Base-by-base conservation (phyloP, 495 filamentous ascomycete genomes). In the Choiromyces venosus region DNA sequence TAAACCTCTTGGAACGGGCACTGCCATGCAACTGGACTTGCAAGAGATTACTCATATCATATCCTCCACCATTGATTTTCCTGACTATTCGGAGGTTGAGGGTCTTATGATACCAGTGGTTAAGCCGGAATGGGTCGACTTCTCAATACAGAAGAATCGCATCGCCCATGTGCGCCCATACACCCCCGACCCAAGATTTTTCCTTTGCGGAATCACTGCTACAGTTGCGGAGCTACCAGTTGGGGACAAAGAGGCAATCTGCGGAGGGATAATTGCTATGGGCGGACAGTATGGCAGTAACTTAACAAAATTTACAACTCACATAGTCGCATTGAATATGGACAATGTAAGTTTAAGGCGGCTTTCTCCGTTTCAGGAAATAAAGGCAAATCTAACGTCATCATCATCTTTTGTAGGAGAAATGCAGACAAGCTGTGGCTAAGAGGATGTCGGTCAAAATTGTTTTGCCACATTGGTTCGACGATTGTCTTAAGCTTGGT, bases 381-480 rank as follows among this genome's bases (percentile, higher is more conserved):
- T 74, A 19, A 38, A 25, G 68, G 44, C 21, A 12, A 36, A 37
- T 14, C 4, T 18, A 19, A 68, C n/a, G 46, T 72, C 35, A 25
- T 19, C 14, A 25, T 74, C 18, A 35, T 9, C 21, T 4, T 19
- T 36, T 67, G 12, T 84, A 90, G 46, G 85, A 88, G 2, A 95
- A 93, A 82, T 94, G 92, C 74, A 82, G 85, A 73, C 79, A 89
- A 46, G 90, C 89, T 0, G 39, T 83, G 52, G 82, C 83, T 0
- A 97, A 89, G 82, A 88, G 86, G 52, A 82, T 92, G 35, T 88
- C 87, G 61, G 86, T 86, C 83, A 93, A 92, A 82, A 90, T 96
- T 71, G 91, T 99, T n/a, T 85, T 98, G 67, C 96, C 96, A 38
- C 96, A 99, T 81, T 98, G 96, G 95, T 97, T 99, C 79, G 95